Evolutionary conservation across 164 flowering plant genomes (phyloP).

Genomic region (Vitis rupestris): DNA sequence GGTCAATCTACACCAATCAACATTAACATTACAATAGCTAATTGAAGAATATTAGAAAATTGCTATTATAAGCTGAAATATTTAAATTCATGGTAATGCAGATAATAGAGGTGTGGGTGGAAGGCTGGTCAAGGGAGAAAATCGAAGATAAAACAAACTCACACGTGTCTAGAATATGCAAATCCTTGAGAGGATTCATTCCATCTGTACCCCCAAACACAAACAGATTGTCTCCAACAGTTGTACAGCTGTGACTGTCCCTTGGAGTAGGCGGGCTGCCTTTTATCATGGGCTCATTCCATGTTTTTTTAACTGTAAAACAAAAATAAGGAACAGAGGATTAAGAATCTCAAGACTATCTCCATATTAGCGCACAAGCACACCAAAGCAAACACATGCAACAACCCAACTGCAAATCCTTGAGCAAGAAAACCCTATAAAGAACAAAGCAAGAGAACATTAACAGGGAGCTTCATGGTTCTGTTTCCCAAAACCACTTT

Average conservation of each 20-base stretch:
- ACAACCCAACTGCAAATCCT: not conserved
- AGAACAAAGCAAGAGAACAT: not conserved
- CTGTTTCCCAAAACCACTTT: no score
- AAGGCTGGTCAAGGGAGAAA: not conserved
- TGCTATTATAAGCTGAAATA: not conserved
- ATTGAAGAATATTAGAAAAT: not conserved
- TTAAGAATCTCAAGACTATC: slow-evolving; percentile 1
- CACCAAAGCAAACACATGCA: not conserved
- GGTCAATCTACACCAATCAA: not conserved
- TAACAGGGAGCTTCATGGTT: not conserved
- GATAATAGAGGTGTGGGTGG: not conserved
- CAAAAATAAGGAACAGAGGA: slow-evolving; percentile 9
- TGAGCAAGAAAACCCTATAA: not conserved
- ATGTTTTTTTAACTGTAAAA: slow-evolving; percentile 56
- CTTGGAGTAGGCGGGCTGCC: slow-evolving; percentile 85
- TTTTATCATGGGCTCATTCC: slow-evolving; percentile 79
- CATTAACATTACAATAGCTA: not conserved
- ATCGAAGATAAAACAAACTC: slow-evolving; percentile 23
- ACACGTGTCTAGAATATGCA: slow-evolving; percentile 87
- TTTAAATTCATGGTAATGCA: not conserved
- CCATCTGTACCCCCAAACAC: slow-evolving; percentile 99
- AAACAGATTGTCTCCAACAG: slow-evolving; percentile 79
- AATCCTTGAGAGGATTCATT: slow-evolving; percentile 74
- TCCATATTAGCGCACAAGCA: not conserved
- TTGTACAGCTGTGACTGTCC: slow-evolving; percentile 91